phyloP scores from a whole-genome alignment of 2,329 filamentous ascomycete species.

The Cladosporium sp. region DNA sequence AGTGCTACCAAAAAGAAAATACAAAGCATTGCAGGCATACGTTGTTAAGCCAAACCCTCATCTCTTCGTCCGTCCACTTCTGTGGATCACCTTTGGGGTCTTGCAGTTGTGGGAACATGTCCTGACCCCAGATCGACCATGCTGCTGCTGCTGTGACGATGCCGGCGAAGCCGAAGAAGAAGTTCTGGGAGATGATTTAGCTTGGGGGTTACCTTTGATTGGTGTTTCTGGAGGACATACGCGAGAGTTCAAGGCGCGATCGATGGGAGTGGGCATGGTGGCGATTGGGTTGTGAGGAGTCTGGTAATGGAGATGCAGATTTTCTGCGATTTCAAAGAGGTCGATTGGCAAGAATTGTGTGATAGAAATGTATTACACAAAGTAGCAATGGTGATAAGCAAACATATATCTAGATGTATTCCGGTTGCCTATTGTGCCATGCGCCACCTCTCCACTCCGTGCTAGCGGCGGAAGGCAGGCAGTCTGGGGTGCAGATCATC shows the following conservation, averaged over 20 bases:
- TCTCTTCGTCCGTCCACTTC: slow-evolving; percentile 76
- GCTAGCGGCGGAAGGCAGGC: neutral
- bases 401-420: neutral
- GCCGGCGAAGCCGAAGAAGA: slow-evolving; percentile 69
- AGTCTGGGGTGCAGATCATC: slow-evolving; percentile 15
- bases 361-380: no score
- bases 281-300: slow-evolving; percentile 1
- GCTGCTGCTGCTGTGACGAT: slow-evolving; percentile 77
- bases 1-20: neutral
- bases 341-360: no score
- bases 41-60: slow-evolving; percentile 75
- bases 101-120: slow-evolving; percentile 72
- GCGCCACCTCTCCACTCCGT: slow-evolving; percentile 3
- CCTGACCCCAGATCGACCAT: slow-evolving; percentile 82
- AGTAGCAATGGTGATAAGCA: neutral
- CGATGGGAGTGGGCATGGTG: slow-evolving; percentile 52
- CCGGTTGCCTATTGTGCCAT: neutral
- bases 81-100: slow-evolving; percentile 78
- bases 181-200: slow-evolving; percentile 27
- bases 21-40: slow-evolving; percentile 55
- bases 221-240: slow-evolving; percentile 31
- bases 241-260: slow-evolving; percentile 48
- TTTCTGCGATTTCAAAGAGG: neutral
- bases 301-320: neutral
- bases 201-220: neutral